These are phyloP conservation scores for Fusarium sp. DNA, from an alignment of 2,329 filamentous ascomycete genomes.

Conservation along the genomic window DNA sequence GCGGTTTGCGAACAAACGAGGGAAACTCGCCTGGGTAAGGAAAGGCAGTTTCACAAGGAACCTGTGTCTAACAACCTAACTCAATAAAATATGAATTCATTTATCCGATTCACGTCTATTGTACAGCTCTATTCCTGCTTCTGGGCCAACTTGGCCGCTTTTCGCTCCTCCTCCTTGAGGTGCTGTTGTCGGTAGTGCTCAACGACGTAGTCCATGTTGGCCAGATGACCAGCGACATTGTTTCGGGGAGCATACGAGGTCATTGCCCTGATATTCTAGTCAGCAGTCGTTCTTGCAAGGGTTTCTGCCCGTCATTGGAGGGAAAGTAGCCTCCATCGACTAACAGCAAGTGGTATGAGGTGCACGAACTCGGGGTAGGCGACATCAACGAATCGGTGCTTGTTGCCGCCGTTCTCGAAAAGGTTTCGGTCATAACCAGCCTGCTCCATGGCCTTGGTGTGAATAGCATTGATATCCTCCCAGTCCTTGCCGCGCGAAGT, in stretches of 20 bases:
- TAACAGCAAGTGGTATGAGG: slow-evolving; percentile 1
- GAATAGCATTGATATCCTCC: slow-evolving; percentile 65
- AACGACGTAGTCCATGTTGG: slow-evolving; percentile 67
- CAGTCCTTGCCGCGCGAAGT: slow-evolving; percentile 62
- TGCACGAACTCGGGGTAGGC: slow-evolving; percentile 69
- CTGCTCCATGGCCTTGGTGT: slow-evolving; percentile 66
- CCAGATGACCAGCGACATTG: slow-evolving; percentile 66
- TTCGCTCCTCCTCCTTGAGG: slow-evolving; percentile 66
- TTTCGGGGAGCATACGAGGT: slow-evolving; percentile 63
- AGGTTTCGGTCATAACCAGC: slow-evolving; percentile 69
- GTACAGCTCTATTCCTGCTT: slow-evolving; percentile 52
- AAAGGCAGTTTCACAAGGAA: neutral
- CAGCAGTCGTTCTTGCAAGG: slow-evolving; percentile 25
- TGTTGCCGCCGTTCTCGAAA: slow-evolving; percentile 59
- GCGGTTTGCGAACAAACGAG: neutral
- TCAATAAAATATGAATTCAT: slow-evolving; percentile 43
- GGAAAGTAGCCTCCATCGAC: neutral
- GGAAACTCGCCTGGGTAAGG: neutral
- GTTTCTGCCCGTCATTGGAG: neutral
- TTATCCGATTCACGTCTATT: slow-evolving; percentile 44
- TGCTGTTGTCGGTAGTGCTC: slow-evolving; percentile 69
- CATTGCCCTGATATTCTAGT: slow-evolving; percentile 58
- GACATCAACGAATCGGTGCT: slow-evolving; percentile 63
- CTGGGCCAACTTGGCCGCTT: slow-evolving; percentile 62
- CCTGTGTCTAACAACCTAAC: slow-evolving; percentile 14